A percentile compares a stretch with the other conserved stretches of the same genome.
phyloP scores from a whole-genome alignment of 2,329 filamentous ascomycete genomes.

The Alternaria gansuensis region DNA sequence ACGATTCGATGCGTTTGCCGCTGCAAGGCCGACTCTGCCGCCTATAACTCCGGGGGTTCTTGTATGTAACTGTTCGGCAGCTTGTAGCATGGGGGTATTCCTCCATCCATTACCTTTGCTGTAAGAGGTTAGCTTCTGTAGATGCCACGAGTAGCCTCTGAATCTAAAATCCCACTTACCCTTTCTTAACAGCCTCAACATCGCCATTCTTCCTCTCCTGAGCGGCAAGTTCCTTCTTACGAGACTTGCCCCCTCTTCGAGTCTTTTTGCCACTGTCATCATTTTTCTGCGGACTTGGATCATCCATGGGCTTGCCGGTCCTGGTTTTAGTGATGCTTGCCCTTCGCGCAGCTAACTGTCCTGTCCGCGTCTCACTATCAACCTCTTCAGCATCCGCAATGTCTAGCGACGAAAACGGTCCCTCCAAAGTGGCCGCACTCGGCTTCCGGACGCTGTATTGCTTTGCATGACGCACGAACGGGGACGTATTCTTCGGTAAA shows the following conservation, averaged over 20 bases:
- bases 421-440: conserved; percentile 52
- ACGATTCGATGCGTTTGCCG: conserved; percentile 51
- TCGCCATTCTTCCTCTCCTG: conserved; percentile 51
- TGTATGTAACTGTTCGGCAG: conserved; percentile 56
- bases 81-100: conserved; percentile 72
- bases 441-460: conserved; percentile 45
- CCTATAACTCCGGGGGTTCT: conserved; percentile 52
- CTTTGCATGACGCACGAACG: conserved; percentile 49
- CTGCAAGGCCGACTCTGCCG: conserved; percentile 50
- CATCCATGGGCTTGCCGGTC: conserved; percentile 54
- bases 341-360: conserved; percentile 40
- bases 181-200: conserved; percentile 45
- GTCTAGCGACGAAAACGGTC: conserved; percentile 53
- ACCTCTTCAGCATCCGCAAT: conserved; percentile 53
- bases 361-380: conserved; percentile 48
- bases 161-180: conserved; percentile 43
- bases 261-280: conserved; percentile 58
- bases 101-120: conserved; percentile 71
- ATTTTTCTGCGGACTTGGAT: conserved; percentile 41
- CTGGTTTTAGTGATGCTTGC: conserved; percentile 53
- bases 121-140: conserved; percentile 26
- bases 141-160: conserved; percentile 5
- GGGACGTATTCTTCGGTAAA: conserved; percentile 50
- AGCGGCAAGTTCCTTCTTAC: conserved; percentile 57
- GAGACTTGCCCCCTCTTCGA: conserved; percentile 55